Evolutionary conservation across 2,329 filamentous ascomycete genomes (phyloP).

Genomic region (Aureobasidium sp.): DNA sequence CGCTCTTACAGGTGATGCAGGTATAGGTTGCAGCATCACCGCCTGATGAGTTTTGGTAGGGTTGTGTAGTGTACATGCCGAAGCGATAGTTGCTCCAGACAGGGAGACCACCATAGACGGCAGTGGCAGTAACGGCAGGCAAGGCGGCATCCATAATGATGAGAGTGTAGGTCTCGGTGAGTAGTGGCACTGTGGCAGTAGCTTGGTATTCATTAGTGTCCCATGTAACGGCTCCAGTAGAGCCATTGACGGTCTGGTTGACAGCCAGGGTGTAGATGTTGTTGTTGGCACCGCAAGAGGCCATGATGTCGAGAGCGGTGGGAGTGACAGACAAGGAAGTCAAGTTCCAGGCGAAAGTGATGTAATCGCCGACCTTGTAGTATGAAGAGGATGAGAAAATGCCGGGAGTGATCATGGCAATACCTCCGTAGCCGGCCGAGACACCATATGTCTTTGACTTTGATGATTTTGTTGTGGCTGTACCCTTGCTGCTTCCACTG

Average conservation of each 20-base stretch:
- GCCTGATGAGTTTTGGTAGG: conserved; percentile 39
- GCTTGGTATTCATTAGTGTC: conserved; percentile 48
- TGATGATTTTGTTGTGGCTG: conserved; percentile 12
- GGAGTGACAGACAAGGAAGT: conserved; percentile 54
- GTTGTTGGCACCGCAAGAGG: conserved; percentile 50
- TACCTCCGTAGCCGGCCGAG: conserved; percentile 48
- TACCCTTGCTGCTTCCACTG: conserved; percentile 16
- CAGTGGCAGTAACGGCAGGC: conserved; percentile 42
- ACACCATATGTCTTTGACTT: conserved; percentile 40
- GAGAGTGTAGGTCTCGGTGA: conserved; percentile 55
- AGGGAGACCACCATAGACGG: conserved; percentile 47
- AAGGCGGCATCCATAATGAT: conserved; percentile 50
- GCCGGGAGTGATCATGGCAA: conserved; percentile 53
- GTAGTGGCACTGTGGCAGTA: conserved; percentile 42
- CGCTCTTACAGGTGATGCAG: conserved; percentile 51
- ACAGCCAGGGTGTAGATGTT: conserved; percentile 53
- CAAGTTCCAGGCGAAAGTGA: conserved; percentile 63
- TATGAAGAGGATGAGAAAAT: conserved; percentile 41
- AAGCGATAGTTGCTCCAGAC: conserved; percentile 46
- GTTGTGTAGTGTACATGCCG: conserved; percentile 53
- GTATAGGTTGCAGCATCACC: background rate
- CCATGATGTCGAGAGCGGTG: conserved; percentile 51
- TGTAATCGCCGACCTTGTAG: conserved; percentile 51
- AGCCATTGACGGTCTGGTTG: conserved; percentile 41
- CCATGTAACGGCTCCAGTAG: conserved; percentile 49